These are phyloP conservation scores for Coelomomyces lativittatus DNA, from an alignment of 371 early-diverging fungal species.

Conservation along the genomic window DNA sequence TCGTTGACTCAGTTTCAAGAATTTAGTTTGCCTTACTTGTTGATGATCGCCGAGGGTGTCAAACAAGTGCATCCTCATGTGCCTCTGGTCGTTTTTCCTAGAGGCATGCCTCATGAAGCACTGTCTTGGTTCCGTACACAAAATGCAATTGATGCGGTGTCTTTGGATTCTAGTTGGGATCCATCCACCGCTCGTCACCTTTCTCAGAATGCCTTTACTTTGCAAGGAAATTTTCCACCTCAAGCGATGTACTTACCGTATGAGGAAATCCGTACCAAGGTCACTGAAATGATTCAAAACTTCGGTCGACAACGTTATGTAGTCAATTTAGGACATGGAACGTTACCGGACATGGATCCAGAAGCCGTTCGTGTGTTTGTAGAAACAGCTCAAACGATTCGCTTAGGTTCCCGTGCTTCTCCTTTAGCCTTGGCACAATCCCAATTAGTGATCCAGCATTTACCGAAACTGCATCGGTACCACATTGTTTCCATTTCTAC, in stretches of 20 bases:
- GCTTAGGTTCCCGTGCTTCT: constrained; percentile 70
- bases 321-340: constrained; percentile 91
- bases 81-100: constrained; percentile 82
- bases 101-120: constrained; percentile 44
- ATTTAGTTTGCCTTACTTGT: constrained; percentile 73
- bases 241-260: constrained; percentile 53
- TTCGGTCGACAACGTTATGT: constrained; percentile 53
- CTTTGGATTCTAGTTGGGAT: constrained; percentile 76
- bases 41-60: constrained; percentile 57
- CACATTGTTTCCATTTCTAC: not conserved
- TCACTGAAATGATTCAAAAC: constrained; percentile 58
- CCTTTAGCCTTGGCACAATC: constrained; percentile 80
- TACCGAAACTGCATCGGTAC: constrained; percentile 9
- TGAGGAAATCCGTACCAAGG: constrained; percentile 53
- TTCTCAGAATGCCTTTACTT: constrained; percentile 13
- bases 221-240: constrained; percentile 95
- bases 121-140: no score
- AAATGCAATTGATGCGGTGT: constrained; percentile 71
- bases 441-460: constrained; percentile 39
- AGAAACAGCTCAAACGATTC: constrained; percentile 11
- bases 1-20: constrained; percentile 56
- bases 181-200: constrained; percentile 41
- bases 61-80: constrained; percentile 36
- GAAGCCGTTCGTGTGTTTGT: constrained; percentile 51
- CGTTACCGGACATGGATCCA: constrained; percentile 56